Evolutionary conservation across 1,284 basidiomycete species (phyloP).

Genomic region (Taiwanofungus camphoratus): DNA sequence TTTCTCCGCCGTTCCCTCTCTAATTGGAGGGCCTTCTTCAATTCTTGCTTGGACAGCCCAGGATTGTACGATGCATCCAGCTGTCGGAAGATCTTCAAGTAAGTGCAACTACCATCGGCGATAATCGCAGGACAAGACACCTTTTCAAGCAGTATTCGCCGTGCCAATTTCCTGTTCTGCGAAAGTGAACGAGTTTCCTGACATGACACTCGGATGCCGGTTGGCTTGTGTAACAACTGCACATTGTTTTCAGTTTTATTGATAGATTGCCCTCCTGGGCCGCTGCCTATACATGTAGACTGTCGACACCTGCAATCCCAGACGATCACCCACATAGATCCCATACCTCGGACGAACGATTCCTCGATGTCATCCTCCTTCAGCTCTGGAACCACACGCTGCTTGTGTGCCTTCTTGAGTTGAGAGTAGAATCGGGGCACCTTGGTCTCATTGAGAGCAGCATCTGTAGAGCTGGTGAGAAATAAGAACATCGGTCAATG

Average conservation of each 20-base stretch:
- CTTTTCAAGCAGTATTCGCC: constrained; percentile 64
- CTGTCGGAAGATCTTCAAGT: constrained; percentile 33
- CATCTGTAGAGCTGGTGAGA: constrained; percentile 24
- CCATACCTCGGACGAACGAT: constrained; percentile 66
- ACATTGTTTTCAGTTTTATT: constrained; percentile 85
- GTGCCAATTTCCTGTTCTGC: constrained; percentile 65
- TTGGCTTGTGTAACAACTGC: constrained; percentile 73
- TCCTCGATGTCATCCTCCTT: constrained; percentile 72
- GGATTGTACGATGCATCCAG: constrained; percentile 67
- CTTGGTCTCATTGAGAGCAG: constrained; percentile 29
- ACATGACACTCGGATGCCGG: constrained; percentile 69
- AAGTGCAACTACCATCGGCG: neutral
- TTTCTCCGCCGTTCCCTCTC: constrained; percentile 65
- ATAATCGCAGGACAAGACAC: constrained; percentile 32
- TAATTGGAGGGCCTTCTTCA: constrained; percentile 59
- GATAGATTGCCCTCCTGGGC: constrained; percentile 80
- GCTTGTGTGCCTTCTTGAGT: constrained; percentile 60
- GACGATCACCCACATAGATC: constrained; percentile 6
- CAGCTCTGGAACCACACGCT: constrained; percentile 58
- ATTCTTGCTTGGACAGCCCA: constrained; percentile 64
- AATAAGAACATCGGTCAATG: constrained; percentile 10
- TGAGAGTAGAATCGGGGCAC: constrained; percentile 52
- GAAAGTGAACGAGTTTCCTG: constrained; percentile 74
- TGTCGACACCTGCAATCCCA: constrained; percentile 14
- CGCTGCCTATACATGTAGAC: constrained; percentile 50